Conservation (phyloP, 2,329 filamentous ascomycete species). For the Passalora sequoiae region DNA sequence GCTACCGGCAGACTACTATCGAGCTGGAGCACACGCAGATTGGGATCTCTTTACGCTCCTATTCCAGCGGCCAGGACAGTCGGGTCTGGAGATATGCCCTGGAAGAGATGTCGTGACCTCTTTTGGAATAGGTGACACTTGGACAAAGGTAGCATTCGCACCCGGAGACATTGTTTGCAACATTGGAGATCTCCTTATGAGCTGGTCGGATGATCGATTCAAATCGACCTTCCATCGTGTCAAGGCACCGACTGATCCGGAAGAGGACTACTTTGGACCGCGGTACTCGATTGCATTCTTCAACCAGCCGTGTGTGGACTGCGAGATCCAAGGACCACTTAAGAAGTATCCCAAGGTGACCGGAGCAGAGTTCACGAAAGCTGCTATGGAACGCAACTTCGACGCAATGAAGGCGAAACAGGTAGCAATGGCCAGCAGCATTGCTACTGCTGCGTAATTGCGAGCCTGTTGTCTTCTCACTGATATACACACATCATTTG, state of each 20-base stretch:
- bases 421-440: constrained; percentile 23
- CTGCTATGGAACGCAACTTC: constrained; percentile 55
- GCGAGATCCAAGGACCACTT: constrained; percentile 54
- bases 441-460: too few species aligned
- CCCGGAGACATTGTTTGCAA: constrained; percentile 58
- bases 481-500: too few species aligned
- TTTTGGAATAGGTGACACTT: constrained; percentile 55
- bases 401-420: constrained; percentile 48
- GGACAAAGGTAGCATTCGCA: constrained; percentile 58
- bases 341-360: constrained; percentile 60
- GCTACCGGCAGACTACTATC: constrained; percentile 47
- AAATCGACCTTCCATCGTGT: constrained; percentile 63
- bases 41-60: constrained; percentile 60
- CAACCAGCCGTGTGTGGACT: constrained; percentile 58
- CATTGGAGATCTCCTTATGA: constrained; percentile 63
- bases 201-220: constrained; percentile 62
- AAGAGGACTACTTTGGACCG: constrained; percentile 51
- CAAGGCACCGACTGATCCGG: constrained; percentile 53
- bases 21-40: constrained; percentile 60
- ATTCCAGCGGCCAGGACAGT: constrained; percentile 58
- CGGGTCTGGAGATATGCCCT: constrained; percentile 60
- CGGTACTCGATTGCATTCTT: constrained; percentile 63
- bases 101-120: constrained; percentile 56
- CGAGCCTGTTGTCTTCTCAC: too few species aligned
- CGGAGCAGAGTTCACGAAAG: constrained; percentile 55